Evolutionary conservation across 768 basidiomycete species (phyloP), one percentile per base, ranked within the genome.

Genomic region (Mycena belliarum): DNA sequence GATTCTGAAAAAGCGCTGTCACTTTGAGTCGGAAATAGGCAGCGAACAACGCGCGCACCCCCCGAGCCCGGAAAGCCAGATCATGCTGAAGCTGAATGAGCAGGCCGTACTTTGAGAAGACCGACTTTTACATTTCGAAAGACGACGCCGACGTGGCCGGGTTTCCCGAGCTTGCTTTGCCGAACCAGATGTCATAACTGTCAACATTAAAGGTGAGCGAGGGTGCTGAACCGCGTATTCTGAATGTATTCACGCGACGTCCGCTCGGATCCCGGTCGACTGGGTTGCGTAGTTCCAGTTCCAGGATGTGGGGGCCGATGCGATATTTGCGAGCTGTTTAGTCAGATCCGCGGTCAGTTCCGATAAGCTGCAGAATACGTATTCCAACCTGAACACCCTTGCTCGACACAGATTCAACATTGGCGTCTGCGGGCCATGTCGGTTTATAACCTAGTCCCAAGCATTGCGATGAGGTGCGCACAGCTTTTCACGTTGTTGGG

Each of bases 101-200:
- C 15, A 49, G 28, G 18, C 37, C 20, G 23, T 29, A 32, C 21
- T 41, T 26, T 25, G 29, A 38, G 40, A 9, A 35, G 11, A 35
- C 2, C 43, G 15, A 52, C 10, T 64, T 79, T 41, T 67, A 82
- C 81, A 84, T 82, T 65, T 84, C 83, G 63, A 73, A 84, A 2
- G 77, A 77, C 6, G 81, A 82, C 7, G 76, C 74, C 8, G 69
- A 59, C 2, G 79, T 71, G 0, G 82, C 82, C n/a, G 82, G 77
- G 0, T 63, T 60, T 42, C 82, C 82, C 6, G 75, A 65, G 3
- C 73, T 64, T 10, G 79, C 68, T 15, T 60, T 67, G 29, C 83
- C 83, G 29, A 75, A 64, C 83, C 83, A 85, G 43, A 84, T 80
- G 57, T 83, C 82, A 57, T 83, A 84, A 23, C 79, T 79, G 33